Base-by-base conservation (phyloP, 371 early-diverging fungal genomes). In the Lichtheimia ramosa region DNA sequence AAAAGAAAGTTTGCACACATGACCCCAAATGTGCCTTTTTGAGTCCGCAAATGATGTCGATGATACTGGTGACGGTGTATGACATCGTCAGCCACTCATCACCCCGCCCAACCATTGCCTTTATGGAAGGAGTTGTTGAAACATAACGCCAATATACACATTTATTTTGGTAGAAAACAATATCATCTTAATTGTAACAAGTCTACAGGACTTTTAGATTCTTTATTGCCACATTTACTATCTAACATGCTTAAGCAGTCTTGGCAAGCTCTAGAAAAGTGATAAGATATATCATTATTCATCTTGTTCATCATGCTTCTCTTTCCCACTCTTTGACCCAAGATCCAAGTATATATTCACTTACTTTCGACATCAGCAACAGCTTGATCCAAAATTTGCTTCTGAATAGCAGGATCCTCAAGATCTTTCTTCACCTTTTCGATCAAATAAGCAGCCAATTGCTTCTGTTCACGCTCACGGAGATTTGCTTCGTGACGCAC, bases 391-490 rank as follows among this genome's bases (percentile, higher is more conserved):
- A 85, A 73, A 51, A 85, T 82, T 57, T 78, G 66, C 66, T 83
- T 73, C 72, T 85, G 86, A 65, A 83, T 70, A 79, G 89, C 89
- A 69, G 94, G 91, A 76, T 89, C 92, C 66, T 82, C 64, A 43
- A 97, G 85, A 65, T 90, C 85, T 69, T 79, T 82, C 71, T 89
- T 86, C 73, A 96, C 86, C 76, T 85, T 89, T 71, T 84, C 88
- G 68, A 97, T 93, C 79, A 97, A 91, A 68, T 83, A 79, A 58
- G 86, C 83, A 60, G 92, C 92, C 68, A 96, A 78, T 56, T 89
- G 81, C 85, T 89, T 90, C 84, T 97, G 98, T 83, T 95, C 93
- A 62, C 85, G 88, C 75, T 96, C 96, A 74, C 98, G 95, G 62
- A 97, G 82, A 40, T 83, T 83, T 69, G 90, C 83, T 82, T 97